Evolutionary conservation across 768 basidiomycete genomes (phyloP).

Genomic region (Thelephora aurantiotincta): DNA sequence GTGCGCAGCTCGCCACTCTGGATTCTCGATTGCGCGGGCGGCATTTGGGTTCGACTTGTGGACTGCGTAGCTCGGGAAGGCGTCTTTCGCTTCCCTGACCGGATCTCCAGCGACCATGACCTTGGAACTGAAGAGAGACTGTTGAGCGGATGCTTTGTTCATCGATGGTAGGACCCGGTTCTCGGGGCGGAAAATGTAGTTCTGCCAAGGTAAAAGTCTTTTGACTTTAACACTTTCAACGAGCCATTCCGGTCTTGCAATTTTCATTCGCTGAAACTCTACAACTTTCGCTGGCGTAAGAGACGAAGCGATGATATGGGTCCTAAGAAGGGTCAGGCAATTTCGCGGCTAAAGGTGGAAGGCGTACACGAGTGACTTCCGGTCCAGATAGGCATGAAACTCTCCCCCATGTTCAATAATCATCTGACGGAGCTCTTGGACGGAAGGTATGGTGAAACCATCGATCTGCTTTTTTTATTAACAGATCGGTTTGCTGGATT

Average conservation of each 20-base stretch:
- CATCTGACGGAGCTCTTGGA: slow-evolving; percentile 70
- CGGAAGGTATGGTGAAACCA: slow-evolving; percentile 77
- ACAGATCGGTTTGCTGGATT: not conserved
- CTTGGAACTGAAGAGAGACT: slow-evolving; percentile 15
- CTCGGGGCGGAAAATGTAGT: slow-evolving; percentile 46
- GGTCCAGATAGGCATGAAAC: slow-evolving; percentile 75
- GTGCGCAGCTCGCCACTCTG: slow-evolving; percentile 77
- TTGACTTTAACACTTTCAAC: slow-evolving; percentile 60
- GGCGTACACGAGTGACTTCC: slow-evolving; percentile 56
- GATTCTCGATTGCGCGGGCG: slow-evolving; percentile 65
- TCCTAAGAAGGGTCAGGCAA: slow-evolving; percentile 27
- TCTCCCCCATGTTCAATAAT: slow-evolving; percentile 74
- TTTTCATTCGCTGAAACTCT: slow-evolving; percentile 84
- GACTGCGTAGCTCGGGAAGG: slow-evolving; percentile 46
- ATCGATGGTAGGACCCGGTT: slow-evolving; percentile 28
- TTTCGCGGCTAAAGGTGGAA: not conserved
- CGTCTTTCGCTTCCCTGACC: not conserved
- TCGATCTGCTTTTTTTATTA: slow-evolving; percentile 46
- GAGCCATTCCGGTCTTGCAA: slow-evolving; percentile 83
- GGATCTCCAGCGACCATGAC: not conserved
- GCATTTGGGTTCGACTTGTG: slow-evolving; percentile 60
- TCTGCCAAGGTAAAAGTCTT: slow-evolving; percentile 63
- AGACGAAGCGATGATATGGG: slow-evolving; percentile 85
- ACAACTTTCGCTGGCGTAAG: slow-evolving; percentile 82
- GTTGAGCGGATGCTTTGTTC: slow-evolving; percentile 28